Evolutionary conservation across 345 rosid genomes (phyloP).

Genomic region (Xanthoceras sorbifolium): DNA sequence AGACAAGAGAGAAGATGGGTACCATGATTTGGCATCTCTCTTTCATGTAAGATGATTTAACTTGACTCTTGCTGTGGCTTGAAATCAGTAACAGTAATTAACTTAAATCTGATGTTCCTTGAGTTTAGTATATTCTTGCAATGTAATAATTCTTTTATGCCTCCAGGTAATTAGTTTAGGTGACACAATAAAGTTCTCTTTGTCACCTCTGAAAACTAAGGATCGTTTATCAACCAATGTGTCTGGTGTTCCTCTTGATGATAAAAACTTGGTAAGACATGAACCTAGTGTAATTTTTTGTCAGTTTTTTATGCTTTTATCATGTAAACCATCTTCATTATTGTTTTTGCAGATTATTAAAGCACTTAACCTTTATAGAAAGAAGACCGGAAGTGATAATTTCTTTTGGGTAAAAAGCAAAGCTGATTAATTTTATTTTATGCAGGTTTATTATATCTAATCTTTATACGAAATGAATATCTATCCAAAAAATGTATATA

Average conservation of each 20-base stretch:
- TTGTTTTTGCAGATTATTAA: conserved; percentile 73
- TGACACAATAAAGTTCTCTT: conserved; percentile 83
- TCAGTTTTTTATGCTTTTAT: neutral
- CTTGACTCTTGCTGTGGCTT: neutral
- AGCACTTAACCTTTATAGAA: conserved; percentile 89
- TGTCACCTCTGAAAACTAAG: conserved; percentile 72
- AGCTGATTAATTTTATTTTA: neutral
- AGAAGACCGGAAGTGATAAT: conserved; percentile 72
- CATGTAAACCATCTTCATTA: conserved; percentile 4
- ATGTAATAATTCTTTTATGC: conserved; percentile 8
- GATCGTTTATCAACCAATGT: conserved; percentile 84
- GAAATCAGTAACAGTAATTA: neutral
- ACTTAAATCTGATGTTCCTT: neutral
- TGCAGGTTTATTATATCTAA: neutral
- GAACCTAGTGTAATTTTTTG: neutral
- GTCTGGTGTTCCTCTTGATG: conserved; percentile 86
- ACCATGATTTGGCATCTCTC: conserved; percentile 91
- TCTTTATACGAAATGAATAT: neutral
- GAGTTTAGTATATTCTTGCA: neutral
- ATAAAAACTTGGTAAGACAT: conserved; percentile 60
- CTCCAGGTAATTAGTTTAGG: conserved; percentile 85
- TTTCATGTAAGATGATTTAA: conserved; percentile 66
- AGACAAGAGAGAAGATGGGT: conserved; percentile 82
- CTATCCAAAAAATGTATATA: neutral
- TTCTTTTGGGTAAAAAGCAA: conserved; percentile 73